These are phyloP conservation scores for Lipomyces japonicus DNA, from an alignment of 805 yeast species.

Conservation along the genomic window DNA sequence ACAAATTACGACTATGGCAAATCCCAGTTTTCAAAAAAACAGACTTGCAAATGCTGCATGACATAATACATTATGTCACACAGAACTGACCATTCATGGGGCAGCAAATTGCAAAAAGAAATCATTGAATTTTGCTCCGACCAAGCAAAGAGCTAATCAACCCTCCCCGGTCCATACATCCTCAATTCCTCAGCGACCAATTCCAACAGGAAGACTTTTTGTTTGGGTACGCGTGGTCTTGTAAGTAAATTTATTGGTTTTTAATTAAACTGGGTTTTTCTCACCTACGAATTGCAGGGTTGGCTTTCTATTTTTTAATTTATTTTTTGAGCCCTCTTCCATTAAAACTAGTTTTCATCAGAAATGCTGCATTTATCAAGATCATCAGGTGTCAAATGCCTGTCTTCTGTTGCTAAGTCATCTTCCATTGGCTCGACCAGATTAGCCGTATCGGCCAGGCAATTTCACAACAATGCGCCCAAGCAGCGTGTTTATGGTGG, in stretches of 20 bases:
- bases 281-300: too few species aligned
- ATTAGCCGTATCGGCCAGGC: neutral
- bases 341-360: too few species aligned
- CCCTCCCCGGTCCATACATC: too few species aligned
- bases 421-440: neutral
- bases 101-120: constrained; percentile 1
- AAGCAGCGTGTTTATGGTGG: constrained; percentile 61
- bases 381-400: neutral
- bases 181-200: too few species aligned
- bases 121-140: neutral
- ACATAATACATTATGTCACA: neutral
- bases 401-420: neutral
- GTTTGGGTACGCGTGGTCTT: too few species aligned
- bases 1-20: too few species aligned
- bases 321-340: too few species aligned
- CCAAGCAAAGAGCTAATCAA: neutral
- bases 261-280: too few species aligned
- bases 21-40: neutral
- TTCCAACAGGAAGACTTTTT: too few species aligned
- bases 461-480: constrained; percentile 42
- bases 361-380: constrained; percentile 7
- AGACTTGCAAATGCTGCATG: neutral
- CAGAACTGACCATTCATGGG: constrained; percentile 6
- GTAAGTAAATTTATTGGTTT: too few species aligned
- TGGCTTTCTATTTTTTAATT: too few species aligned